phyloP scores from a whole-genome alignment of 2,329 filamentous ascomycete genomes.

The Cryphonectria parasitica region DNA sequence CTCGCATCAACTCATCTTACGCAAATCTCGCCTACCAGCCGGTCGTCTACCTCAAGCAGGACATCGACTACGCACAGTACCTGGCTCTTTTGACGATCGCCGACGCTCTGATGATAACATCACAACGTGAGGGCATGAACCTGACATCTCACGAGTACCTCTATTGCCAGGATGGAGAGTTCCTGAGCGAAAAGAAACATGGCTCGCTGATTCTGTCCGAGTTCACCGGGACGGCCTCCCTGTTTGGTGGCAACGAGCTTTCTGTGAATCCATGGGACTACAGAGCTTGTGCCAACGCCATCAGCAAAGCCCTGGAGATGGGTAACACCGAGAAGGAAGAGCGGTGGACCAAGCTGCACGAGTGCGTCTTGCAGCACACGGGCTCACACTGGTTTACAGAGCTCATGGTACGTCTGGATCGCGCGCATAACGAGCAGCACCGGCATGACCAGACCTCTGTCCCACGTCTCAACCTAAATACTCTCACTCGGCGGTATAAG shows the following conservation, averaged over 20 bases:
- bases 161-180: slow-evolving; percentile 85
- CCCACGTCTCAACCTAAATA: slow-evolving; percentile 75
- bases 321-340: slow-evolving; percentile 69
- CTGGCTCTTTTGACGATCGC: slow-evolving; percentile 89
- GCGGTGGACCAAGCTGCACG: slow-evolving; percentile 75
- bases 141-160: slow-evolving; percentile 93
- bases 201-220: slow-evolving; percentile 91
- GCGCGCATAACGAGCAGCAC: slow-evolving; percentile 82
- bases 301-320: slow-evolving; percentile 84
- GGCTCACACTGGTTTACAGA: slow-evolving; percentile 85
- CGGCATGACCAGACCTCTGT: slow-evolving; percentile 83
- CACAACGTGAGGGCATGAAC: slow-evolving; percentile 96
- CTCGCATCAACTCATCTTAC: slow-evolving; percentile 88
- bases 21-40: slow-evolving; percentile 91
- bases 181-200: slow-evolving; percentile 72
- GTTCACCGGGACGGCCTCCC: slow-evolving; percentile 87
- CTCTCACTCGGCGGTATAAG: slow-evolving; percentile 68
- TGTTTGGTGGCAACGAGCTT: slow-evolving; percentile 81
- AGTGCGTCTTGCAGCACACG: slow-evolving; percentile 78
- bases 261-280: slow-evolving; percentile 97
- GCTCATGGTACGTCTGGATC: slow-evolving; percentile 71
- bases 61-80: slow-evolving; percentile 91
- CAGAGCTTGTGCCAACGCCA: slow-evolving; percentile 81
- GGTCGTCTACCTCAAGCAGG: slow-evolving; percentile 91
- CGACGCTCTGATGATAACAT: slow-evolving; percentile 92